Conservation (phyloP, 768 basidiomycete genomes). For the Lactarius hengduanensis region DNA sequence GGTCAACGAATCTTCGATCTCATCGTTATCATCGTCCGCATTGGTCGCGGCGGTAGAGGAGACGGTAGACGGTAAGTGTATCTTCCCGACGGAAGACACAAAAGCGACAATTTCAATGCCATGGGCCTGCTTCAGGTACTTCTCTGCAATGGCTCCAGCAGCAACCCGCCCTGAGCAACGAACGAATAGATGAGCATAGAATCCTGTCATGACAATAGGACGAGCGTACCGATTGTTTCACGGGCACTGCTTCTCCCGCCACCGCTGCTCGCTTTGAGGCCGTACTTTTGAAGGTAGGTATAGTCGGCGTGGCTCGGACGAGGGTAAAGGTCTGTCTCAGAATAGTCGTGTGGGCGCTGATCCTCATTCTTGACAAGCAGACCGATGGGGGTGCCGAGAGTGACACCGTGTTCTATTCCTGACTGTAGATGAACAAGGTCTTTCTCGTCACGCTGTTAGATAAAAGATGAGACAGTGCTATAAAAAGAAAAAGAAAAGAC, state of each 20-base stretch:
- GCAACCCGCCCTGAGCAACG: slow-evolving; percentile 77
- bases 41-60: slow-evolving; percentile 41
- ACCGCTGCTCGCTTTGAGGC: slow-evolving; percentile 94
- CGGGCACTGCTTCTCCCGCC: slow-evolving; percentile 94
- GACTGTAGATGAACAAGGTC: slow-evolving; percentile 93
- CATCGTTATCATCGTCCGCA: slow-evolving; percentile 57
- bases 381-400: slow-evolving; percentile 95
- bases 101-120: slow-evolving; percentile 97
- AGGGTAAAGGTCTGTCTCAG: slow-evolving; percentile 96
- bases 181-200: slow-evolving; percentile 3
- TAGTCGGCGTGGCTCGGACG: slow-evolving; percentile 97
- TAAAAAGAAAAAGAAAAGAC: slow-evolving; percentile 34
- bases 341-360: slow-evolving; percentile 96
- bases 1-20: slow-evolving; percentile 70
- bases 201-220: neutral
- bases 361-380: slow-evolving; percentile 98
- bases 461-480: neutral
- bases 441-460: slow-evolving; percentile 85
- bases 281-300: slow-evolving; percentile 97
- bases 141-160: slow-evolving; percentile 97
- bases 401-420: slow-evolving; percentile 89
- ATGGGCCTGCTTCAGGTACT: slow-evolving; percentile 81
- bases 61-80: slow-evolving; percentile 65
- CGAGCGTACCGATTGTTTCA: slow-evolving; percentile 82
- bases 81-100: slow-evolving; percentile 93